Evolutionary conservation across 441 rosid species (phyloP).

Genomic region (Melastoma candidum): DNA sequence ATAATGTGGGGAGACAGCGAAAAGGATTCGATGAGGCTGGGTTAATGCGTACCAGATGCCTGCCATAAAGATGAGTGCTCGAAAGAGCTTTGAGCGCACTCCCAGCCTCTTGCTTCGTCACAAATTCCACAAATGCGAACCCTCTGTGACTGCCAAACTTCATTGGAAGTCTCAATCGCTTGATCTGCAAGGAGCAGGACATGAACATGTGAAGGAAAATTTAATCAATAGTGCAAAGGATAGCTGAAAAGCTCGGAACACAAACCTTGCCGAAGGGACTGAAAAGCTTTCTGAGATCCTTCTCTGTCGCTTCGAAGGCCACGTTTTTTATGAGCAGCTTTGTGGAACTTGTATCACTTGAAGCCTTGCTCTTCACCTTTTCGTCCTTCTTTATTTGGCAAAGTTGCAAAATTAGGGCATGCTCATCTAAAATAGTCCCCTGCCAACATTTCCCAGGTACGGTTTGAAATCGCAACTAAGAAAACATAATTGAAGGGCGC

Average conservation of each 20-base stretch:
- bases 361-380: constrained; percentile 34
- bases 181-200: constrained; percentile 33
- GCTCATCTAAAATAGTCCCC: constrained; percentile 87
- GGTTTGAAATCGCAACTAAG: neutral
- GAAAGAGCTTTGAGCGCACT: constrained; percentile 68
- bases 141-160: constrained; percentile 71
- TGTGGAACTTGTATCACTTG: constrained; percentile 54
- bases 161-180: constrained; percentile 82
- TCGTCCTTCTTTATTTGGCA: constrained; percentile 69
- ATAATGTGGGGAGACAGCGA: no score
- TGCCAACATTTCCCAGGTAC: constrained; percentile 14
- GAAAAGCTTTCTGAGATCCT: constrained; percentile 76
- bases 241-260: neutral
- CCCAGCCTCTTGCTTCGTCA: constrained; percentile 85
- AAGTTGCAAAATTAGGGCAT: constrained; percentile 71
- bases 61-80: constrained; percentile 82
- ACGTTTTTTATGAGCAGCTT: constrained; percentile 78
- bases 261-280: constrained; percentile 82
- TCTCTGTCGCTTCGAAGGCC: constrained; percentile 89
- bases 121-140: constrained; percentile 71
- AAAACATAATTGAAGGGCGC: constrained; percentile 4
- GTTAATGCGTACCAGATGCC: constrained; percentile 60
- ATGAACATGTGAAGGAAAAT: neutral
- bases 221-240: neutral
- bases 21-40: neutral